These are phyloP conservation scores for Pseudogymnoascus sp. DNA, from an alignment of 2,329 filamentous ascomycete genomes.

Conservation along the genomic window DNA sequence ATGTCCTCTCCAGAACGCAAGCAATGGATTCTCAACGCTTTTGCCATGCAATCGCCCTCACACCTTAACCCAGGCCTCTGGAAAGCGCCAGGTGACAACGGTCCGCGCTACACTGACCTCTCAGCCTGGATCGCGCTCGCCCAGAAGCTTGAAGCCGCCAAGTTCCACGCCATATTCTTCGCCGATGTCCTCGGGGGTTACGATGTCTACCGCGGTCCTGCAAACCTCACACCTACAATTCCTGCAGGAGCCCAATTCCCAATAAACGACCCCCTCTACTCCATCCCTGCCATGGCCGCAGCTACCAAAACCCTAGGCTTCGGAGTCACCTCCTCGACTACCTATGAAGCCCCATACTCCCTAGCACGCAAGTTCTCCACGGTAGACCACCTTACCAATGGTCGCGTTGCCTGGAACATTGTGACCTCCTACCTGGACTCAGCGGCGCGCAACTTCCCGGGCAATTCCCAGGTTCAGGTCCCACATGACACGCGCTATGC, in stretches of 20 bases:
- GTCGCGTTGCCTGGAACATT: conserved; percentile 46
- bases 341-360: conserved; percentile 63
- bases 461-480: conserved; percentile 45
- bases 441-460: conserved; percentile 57
- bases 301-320: conserved; percentile 60
- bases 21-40: conserved; percentile 44
- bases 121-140: conserved; percentile 56
- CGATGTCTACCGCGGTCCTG: conserved; percentile 60
- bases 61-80: conserved; percentile 53
- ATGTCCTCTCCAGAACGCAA: conserved; percentile 28
- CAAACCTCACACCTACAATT: conserved; percentile 54
- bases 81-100: conserved; percentile 59
- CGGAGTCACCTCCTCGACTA: conserved; percentile 61
- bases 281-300: conserved; percentile 61
- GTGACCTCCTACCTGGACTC: conserved; percentile 64
- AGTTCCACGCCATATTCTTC: conserved; percentile 62
- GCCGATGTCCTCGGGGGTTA: conserved; percentile 62
- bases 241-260: conserved; percentile 61
- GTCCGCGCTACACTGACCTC: conserved; percentile 54
- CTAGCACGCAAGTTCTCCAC: conserved; percentile 58
- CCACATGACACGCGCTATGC: conserved; percentile 55
- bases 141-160: conserved; percentile 51
- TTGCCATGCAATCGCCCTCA: conserved; percentile 43
- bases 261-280: conserved; percentile 59
- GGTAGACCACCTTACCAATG: conserved; percentile 58